A percentile compares a stretch with the other conserved stretches of the same genome.
Evolutionary conservation across 2,329 filamentous ascomycete genomes (phyloP).

Genomic region (Coniella vitis): DNA sequence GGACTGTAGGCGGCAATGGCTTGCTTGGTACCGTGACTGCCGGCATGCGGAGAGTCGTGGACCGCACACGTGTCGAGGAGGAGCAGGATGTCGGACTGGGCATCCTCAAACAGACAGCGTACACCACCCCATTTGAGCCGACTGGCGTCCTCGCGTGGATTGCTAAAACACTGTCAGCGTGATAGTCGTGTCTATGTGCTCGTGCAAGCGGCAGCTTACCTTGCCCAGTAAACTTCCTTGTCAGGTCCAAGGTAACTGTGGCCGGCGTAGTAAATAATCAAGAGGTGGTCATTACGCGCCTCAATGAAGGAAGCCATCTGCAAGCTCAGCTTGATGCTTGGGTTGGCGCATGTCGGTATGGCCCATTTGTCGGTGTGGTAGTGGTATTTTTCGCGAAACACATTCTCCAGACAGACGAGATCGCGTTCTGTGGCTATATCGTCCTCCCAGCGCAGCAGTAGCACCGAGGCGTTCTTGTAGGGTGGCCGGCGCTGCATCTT

Average conservation of each 20-base stretch:
- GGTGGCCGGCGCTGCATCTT: constrained; percentile 49
- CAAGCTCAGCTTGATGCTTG: constrained; percentile 54
- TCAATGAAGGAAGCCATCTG: constrained; percentile 55
- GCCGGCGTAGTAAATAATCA: constrained; percentile 60
- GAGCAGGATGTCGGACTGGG: constrained; percentile 55
- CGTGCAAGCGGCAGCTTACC: constrained; percentile 33
- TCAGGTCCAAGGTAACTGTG: constrained; percentile 52
- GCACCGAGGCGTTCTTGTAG: constrained; percentile 52
- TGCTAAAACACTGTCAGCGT: constrained; percentile 35
- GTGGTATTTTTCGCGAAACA: constrained; percentile 54
- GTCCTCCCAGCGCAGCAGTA: constrained; percentile 57
- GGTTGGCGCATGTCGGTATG: constrained; percentile 53
- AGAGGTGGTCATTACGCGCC: constrained; percentile 49
- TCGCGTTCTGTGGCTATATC: constrained; percentile 48
- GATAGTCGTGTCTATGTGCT: constrained; percentile 4
- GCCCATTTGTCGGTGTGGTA: constrained; percentile 54
- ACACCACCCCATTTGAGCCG: constrained; percentile 59
- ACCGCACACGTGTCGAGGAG: constrained; percentile 55
- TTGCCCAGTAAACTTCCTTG: constrained; percentile 59
- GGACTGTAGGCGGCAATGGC: constrained; percentile 53
- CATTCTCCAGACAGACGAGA: constrained; percentile 46
- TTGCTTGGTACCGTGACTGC: constrained; percentile 53
- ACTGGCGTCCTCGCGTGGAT: constrained; percentile 49
- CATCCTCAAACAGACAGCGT: constrained; percentile 55
- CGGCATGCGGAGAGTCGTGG: constrained; percentile 42